These are phyloP conservation scores for Russula earlei DNA, from an alignment of 768 basidiomycete species.

Conservation along the genomic window DNA sequence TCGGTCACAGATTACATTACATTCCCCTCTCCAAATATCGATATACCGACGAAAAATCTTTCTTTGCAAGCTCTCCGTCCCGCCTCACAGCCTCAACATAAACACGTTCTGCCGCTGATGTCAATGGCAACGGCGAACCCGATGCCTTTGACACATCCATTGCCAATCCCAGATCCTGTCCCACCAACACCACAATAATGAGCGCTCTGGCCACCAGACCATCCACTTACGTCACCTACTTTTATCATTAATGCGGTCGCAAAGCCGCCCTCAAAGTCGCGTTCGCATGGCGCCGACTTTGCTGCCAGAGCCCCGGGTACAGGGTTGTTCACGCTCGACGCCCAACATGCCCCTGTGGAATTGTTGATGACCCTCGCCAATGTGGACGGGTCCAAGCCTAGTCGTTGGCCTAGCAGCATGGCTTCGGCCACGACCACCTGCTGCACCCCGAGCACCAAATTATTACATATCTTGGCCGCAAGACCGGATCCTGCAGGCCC, in stretches of 20 bases:
- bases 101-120: slow-evolving; percentile 49
- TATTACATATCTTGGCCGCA: slow-evolving; percentile 88
- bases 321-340: slow-evolving; percentile 80
- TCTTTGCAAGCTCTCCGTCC: slow-evolving; percentile 50
- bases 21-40: slow-evolving; percentile 39
- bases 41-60: slow-evolving; percentile 81
- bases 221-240: slow-evolving; percentile 30
- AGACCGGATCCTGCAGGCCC: slow-evolving; percentile 74
- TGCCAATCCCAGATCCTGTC: slow-evolving; percentile 79
- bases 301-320: slow-evolving; percentile 63
- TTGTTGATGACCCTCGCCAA: slow-evolving; percentile 80
- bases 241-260: slow-evolving; percentile 78
- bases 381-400: slow-evolving; percentile 71
- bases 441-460: slow-evolving; percentile 43
- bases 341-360: slow-evolving; percentile 78
- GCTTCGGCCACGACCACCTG: slow-evolving; percentile 84
- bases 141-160: slow-evolving; percentile 45
- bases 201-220: neutral
- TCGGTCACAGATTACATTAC: too few species aligned
- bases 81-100: slow-evolving; percentile 48
- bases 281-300: slow-evolving; percentile 73
- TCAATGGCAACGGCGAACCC: slow-evolving; percentile 52
- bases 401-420: slow-evolving; percentile 74
- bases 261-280: slow-evolving; percentile 80
- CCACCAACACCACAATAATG: slow-evolving; percentile 12